Evolutionary conservation across 2,329 filamentous ascomycete species (phyloP), one percentile per base, ranked within the genome.

Genomic region (Kalaharituber pfeilii): DNA sequence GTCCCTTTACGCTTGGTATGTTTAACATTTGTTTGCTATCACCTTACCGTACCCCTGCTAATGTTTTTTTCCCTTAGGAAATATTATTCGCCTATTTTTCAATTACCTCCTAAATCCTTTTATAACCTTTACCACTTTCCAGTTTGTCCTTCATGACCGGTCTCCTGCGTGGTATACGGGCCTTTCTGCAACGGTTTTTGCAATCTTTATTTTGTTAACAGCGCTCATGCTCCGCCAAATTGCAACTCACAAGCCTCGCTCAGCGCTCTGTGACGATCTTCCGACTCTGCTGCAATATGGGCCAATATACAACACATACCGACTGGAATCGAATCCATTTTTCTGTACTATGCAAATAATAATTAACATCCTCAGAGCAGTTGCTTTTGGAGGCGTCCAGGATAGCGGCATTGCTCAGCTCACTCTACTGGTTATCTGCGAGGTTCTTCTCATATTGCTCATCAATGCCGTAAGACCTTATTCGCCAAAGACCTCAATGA

Each of bases 301-400:
- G 0, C 86, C 91, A 4, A 73, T 98, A 6, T 98, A 98, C 69
- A 98, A 98, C 69, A 98, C 91, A 0, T 96, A 94, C 67, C 91
- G 85, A 24, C 15, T 28, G 20, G 91, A 98, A 67, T 84, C 89
- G 66, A 86, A 87, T 0, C 86, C 89, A 6, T 81, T 86, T 0
- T 98, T 94, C 67, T 87, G 89, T 5, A 75, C 94, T 42, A 80
- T 95, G 20, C 88, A 89, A 1, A 79, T 94, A 15, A 72, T 93
- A 29, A 73, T 96, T 56, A 94, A 84, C 3, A 80, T 94, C 65
- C 72, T 94, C 56, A 82, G 89, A 29, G 89, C 87, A 55, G 80
- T 96, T 60, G 86, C 87, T 20, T 85, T 98, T 62, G 91, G 91
- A 27, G 91, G 87, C 18, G 80, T 96, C 13, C 91, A 98, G 67